Conservation (phyloP, 2,329 filamentous ascomycete genomes). For the Xylaria digitata region DNA sequence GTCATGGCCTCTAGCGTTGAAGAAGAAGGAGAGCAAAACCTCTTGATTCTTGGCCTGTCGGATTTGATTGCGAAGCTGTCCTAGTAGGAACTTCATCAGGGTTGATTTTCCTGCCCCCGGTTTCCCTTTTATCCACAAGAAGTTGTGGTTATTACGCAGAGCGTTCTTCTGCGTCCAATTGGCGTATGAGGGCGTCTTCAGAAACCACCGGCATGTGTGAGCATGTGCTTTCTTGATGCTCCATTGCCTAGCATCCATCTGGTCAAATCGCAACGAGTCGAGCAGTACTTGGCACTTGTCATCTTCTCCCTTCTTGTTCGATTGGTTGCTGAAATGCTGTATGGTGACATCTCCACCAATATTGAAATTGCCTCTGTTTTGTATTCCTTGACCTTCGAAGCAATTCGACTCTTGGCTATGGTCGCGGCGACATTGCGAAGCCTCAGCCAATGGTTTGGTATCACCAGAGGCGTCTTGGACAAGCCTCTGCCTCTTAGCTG, state of each 20-base stretch:
- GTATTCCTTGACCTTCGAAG: constrained; percentile 18
- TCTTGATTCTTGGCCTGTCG: constrained; percentile 28
- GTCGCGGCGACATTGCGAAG: not conserved
- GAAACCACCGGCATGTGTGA: constrained; percentile 45
- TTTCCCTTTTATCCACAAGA: constrained; percentile 60
- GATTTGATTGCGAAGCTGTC: constrained; percentile 23
- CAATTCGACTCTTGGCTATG: not conserved
- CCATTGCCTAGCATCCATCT: constrained; percentile 40
- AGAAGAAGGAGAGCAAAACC: constrained; percentile 56
- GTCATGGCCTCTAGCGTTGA: constrained; percentile 58
- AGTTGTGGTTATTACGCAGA: constrained; percentile 46
- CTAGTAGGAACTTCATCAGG: constrained; percentile 54
- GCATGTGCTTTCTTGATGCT: constrained; percentile 40
- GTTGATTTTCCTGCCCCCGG: constrained; percentile 58
- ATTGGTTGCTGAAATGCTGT: not conserved
- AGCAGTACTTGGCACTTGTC: constrained; percentile 11
- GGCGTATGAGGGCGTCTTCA: constrained; percentile 44
- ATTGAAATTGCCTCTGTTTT: constrained; percentile 14
- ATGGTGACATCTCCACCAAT: constrained; percentile 8
- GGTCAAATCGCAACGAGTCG: constrained; percentile 39
- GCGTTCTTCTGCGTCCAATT: constrained; percentile 49
- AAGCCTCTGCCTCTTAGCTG: constrained; percentile 8
- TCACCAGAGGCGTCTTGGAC: not conserved
- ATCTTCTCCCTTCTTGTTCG: not conserved
- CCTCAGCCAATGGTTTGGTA: not conserved